These are phyloP conservation scores for Ensete ventricosum DNA, from an alignment of 176 grass and related monocot species.

Conservation along the genomic window DNA sequence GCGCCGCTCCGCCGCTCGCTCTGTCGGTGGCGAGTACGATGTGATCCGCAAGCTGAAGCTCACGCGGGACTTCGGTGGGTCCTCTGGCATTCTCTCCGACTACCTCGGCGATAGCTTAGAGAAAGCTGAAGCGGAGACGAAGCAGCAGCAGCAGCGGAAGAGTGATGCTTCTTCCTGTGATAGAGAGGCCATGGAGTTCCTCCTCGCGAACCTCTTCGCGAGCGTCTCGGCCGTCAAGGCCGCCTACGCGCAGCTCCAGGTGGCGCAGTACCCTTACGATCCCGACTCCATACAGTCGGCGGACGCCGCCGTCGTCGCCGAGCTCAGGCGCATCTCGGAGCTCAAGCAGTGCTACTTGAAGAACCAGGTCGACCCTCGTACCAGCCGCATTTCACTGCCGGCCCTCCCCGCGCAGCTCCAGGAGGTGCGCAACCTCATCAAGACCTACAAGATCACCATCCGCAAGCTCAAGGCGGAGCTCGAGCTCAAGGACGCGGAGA, in stretches of 20 bases:
- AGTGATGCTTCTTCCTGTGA: not conserved
- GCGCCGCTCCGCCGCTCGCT: slow-evolving; percentile 21
- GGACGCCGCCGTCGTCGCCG: slow-evolving; percentile 55
- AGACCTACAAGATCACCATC: slow-evolving; percentile 76
- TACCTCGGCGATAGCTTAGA: not conserved
- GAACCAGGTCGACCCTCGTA: slow-evolving; percentile 32
- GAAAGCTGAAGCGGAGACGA: not conserved
- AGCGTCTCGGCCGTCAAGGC: slow-evolving; percentile 83
- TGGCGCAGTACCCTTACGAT: slow-evolving; percentile 72
- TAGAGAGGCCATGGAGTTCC: slow-evolving; percentile 31
- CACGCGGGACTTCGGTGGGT: not conserved
- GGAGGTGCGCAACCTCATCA: slow-evolving; percentile 71
- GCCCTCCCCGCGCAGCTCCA: slow-evolving; percentile 47
- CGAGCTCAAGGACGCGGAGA: slow-evolving; percentile 34
- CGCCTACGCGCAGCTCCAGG: slow-evolving; percentile 81
- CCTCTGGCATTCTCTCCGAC: not conserved
- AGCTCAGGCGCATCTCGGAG: slow-evolving; percentile 69
- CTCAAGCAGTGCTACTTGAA: slow-evolving; percentile 56
- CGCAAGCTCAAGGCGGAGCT: slow-evolving; percentile 62
- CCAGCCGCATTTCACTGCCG: slow-evolving; percentile 18
- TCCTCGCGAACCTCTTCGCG: slow-evolving; percentile 66
- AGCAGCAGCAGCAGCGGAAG: not conserved
- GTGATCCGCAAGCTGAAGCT: slow-evolving; percentile 39
- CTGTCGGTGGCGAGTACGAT: not conserved
- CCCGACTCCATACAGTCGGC: slow-evolving; percentile 66